Base-by-base conservation (phyloP, 164 flowering plant genomes). In the Aristolochia fimbriata region DNA sequence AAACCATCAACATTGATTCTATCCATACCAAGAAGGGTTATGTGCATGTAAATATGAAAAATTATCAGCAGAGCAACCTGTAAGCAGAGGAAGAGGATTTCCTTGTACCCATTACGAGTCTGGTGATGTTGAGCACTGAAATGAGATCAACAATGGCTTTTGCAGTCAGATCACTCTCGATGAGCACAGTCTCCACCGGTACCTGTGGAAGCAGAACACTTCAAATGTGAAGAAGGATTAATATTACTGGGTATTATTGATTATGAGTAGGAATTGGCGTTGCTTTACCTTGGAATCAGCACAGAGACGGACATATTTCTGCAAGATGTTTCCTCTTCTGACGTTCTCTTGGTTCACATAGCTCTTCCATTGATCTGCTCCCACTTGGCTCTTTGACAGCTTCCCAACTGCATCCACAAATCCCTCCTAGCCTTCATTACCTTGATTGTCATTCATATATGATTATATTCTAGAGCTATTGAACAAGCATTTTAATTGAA, bases 131-230 rank as follows among this genome's bases (percentile, higher is more conserved):
- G 31, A 80, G 86, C 55, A 88, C 87, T 15, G 84, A 77, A 57
- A 88, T 81, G 7, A 91, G 86, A 21, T 88, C 91, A 19, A 88
- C 65, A 41, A 91, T 85, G 24, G 96, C 86, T 74, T 86, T 88
- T 23, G 78, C 68, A 27, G 79, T 68, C 47, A 31, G 59, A 50
- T 76, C 66, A 73, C 87, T 85, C 73, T 91, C 90, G 1, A 91
- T 68, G 2, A 91, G 86, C 76, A 88, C 68, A 2, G 88, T 86
- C 41, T 91, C 96, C n/a, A 81, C 96, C 1, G 74, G 51, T 5
- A 91, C 91, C 98, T 91, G 17, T 20, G 30, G 41, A 33, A 30
- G 16, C 30, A 52, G 27, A 52, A 9, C 8, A 6, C 12, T 17
- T 16, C 20, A 21, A 11, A 53, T 21, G 10, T 23, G 41, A 25